A percentile compares a stretch with the other conserved stretches of the same genome.
Conservation (phyloP, 345 rosid genomes). For the Aurinia saxatilis region DNA sequence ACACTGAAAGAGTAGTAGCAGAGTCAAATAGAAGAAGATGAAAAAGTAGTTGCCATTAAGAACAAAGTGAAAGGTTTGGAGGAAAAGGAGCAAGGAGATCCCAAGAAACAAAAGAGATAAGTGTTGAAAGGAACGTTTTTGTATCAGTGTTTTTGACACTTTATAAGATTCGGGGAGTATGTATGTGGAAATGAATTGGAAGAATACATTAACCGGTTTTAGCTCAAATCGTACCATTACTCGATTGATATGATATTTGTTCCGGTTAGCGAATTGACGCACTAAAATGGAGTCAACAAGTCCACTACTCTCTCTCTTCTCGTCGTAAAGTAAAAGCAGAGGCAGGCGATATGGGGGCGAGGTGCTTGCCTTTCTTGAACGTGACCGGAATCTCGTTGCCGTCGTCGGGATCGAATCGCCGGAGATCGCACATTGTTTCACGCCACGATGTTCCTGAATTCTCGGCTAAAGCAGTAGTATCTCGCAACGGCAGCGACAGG, state of each 20-base stretch:
- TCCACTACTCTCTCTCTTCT: constrained; percentile 1
- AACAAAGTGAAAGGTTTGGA: constrained; percentile 80
- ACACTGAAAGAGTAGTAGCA: constrained; percentile 28
- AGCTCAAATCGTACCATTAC: too few relatives aligned
- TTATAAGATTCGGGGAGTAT: not conserved
- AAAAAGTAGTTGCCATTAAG: constrained; percentile 81
- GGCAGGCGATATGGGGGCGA: constrained; percentile 35
- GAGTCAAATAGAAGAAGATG: constrained; percentile 40
- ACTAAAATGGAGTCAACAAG: constrained; percentile 6
- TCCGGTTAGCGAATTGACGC: constrained; percentile 4
- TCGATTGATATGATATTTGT: not conserved
- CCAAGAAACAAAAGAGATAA: constrained; percentile 60
- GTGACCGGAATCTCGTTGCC: constrained; percentile 11
- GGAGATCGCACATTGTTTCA: constrained; percentile 16
- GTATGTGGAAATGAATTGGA: not conserved
- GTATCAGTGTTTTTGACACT: not conserved
- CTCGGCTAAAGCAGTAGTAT: constrained; percentile 9
- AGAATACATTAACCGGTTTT: not conserved
- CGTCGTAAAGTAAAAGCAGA: not conserved
- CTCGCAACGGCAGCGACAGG: constrained; percentile 5
- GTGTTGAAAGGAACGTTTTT: too few relatives aligned
- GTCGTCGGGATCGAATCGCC: constrained; percentile 3
- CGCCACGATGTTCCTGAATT: constrained; percentile 15
- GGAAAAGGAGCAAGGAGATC: constrained; percentile 37
- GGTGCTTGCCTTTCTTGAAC: constrained; percentile 25